A percentile compares a stretch with the other conserved stretches of the same genome.
These are phyloP conservation scores for Elsinoe perseae DNA, from an alignment of 2,329 filamentous ascomycete genomes.

Conservation along the genomic window DNA sequence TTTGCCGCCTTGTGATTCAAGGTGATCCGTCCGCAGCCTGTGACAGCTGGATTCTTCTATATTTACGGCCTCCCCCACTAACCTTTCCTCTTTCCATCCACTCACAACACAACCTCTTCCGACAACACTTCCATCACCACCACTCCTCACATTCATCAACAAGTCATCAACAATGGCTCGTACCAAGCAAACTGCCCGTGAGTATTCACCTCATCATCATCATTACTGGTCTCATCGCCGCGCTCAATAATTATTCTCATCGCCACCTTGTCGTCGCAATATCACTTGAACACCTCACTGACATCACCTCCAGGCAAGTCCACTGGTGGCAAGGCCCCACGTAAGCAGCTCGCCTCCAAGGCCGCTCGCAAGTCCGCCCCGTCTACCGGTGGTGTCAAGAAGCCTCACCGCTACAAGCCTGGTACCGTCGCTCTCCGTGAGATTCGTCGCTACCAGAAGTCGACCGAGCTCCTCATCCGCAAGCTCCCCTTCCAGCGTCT, in stretches of 20 bases:
- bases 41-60: slow-evolving; percentile 19
- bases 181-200: slow-evolving; percentile 51
- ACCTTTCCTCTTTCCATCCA: slow-evolving; percentile 22
- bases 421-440: slow-evolving; percentile 78
- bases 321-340: slow-evolving; percentile 64
- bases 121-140: slow-evolving; percentile 21
- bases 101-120: slow-evolving; percentile 23
- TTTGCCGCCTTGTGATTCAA: slow-evolving; percentile 19
- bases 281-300: slow-evolving; percentile 21
- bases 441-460: slow-evolving; percentile 84
- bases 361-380: slow-evolving; percentile 96
- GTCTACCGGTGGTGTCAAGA: slow-evolving; percentile 69
- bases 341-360: slow-evolving; percentile 99
- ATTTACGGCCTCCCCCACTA: slow-evolving; percentile 21
- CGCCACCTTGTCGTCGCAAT: slow-evolving; percentile 18
- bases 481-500: slow-evolving; percentile 75
- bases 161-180: slow-evolving; percentile 40
- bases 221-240: slow-evolving; percentile 20
- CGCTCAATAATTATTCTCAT: slow-evolving; percentile 16
- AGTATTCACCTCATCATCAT: slow-evolving; percentile 30
- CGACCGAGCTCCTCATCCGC: slow-evolving; percentile 74
- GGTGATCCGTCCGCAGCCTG: slow-evolving; percentile 17
- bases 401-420: slow-evolving; percentile 49
- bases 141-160: slow-evolving; percentile 19
- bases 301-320: slow-evolving; percentile 55